phyloP scores from a whole-genome alignment of 257 asterid genomes.

The Penstemon barbatus region DNA sequence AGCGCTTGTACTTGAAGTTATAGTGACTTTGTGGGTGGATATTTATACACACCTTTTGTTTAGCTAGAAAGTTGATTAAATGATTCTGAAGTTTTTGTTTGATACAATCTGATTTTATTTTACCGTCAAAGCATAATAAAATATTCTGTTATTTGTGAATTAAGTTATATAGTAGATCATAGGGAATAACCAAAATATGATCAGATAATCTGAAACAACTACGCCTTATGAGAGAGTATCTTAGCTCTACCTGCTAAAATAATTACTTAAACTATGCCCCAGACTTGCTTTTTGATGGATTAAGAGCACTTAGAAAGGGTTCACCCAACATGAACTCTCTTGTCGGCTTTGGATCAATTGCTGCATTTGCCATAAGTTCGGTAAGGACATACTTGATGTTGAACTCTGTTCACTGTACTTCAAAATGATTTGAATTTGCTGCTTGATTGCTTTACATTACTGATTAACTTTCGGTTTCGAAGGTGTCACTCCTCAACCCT shows the following conservation, averaged over 20 bases:
- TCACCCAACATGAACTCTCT: conserved; percentile 99
- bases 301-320: conserved; percentile 76
- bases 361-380: conserved; percentile 91
- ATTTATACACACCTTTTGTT: too few relatives aligned
- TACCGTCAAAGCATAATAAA: background rate
- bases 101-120: background rate
- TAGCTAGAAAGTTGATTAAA: too few relatives aligned
- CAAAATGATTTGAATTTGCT: conserved; percentile 16
- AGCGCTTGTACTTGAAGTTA: too few relatives aligned
- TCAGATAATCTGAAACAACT: background rate
- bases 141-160: background rate
- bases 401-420: conserved; percentile 24
- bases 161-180: background rate
- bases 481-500: conserved; percentile 92
- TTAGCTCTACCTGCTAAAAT: conserved; percentile 22
- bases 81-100: background rate
- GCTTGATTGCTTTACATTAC: conserved; percentile 18
- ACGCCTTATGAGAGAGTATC: background rate
- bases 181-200: background rate
- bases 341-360: conserved; percentile 95
- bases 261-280: conserved; percentile 28
- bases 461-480: conserved; percentile 24
- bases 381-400: conserved; percentile 47
- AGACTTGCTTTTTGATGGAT: conserved; percentile 91
- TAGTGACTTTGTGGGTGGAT: too few relatives aligned